A percentile compares a stretch with the other conserved stretches of the same genome.
phyloP scores from a whole-genome alignment of 2,329 filamentous ascomycete species.

The Ceratocystis colombiana region DNA sequence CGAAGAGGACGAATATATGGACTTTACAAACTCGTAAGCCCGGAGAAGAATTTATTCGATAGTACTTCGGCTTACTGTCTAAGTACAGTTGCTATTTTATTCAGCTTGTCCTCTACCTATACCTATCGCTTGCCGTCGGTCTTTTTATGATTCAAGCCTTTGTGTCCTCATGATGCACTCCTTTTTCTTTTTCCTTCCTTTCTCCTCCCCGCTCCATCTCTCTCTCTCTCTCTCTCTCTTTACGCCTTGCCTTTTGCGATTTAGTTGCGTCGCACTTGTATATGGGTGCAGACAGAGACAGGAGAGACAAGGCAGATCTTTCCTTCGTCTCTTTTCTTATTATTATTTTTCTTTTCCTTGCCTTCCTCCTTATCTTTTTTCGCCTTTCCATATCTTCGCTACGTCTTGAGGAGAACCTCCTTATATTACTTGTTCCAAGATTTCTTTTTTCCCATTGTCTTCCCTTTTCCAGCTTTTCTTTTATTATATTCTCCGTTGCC shows the following conservation, averaged over 20 bases:
- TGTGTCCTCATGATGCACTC: neutral
- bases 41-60: neutral
- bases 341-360: conserved; percentile 26
- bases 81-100: neutral
- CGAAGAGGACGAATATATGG: conserved; percentile 94
- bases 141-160: neutral
- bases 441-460: conserved; percentile 30
- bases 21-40: conserved; percentile 41
- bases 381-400: conserved; percentile 26
- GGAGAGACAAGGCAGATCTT: neutral
- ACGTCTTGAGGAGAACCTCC: conserved; percentile 27
- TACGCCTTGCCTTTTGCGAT: neutral
- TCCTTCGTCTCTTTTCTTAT: neutral
- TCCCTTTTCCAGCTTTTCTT: conserved; percentile 21
- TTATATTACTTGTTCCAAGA: conserved; percentile 23
- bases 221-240: conserved; percentile 14
- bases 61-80: neutral
- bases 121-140: neutral
- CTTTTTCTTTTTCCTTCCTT: neutral
- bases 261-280: conserved; percentile 21
- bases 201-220: neutral
- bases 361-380: conserved; percentile 25
- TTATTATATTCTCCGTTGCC: too few relatives aligned
- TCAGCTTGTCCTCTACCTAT: neutral
- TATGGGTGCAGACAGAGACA: neutral